Evolutionary conservation across 2,329 filamentous ascomycete species (phyloP).

Genomic region (Keithomyces neogunnii): DNA sequence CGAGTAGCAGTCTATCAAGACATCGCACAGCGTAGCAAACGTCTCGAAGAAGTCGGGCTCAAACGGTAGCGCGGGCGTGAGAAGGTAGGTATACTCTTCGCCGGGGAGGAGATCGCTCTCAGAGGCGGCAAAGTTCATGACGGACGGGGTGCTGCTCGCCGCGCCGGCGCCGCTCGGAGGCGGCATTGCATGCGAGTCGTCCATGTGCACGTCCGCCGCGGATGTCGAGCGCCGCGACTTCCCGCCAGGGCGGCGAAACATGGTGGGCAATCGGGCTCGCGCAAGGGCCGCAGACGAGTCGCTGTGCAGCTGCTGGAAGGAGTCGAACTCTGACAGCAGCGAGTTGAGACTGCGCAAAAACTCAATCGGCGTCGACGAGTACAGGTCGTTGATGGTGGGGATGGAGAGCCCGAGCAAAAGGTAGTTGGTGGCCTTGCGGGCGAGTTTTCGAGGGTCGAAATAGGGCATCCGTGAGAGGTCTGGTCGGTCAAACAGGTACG

Average conservation of each 20-base stretch:
- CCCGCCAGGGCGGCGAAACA: conserved; percentile 62
- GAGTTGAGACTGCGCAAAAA: conserved; percentile 82
- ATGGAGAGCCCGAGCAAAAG: conserved; percentile 87
- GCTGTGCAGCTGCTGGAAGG: conserved; percentile 81
- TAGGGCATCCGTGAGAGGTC: conserved; percentile 78
- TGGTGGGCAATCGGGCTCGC: conserved; percentile 71
- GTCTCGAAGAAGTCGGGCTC: conserved; percentile 97
- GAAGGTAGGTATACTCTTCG: conserved; percentile 78
- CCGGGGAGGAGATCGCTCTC: conserved; percentile 64
- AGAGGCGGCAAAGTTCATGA: conserved; percentile 50
- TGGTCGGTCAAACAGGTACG: conserved; percentile 77
- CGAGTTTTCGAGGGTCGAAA: conserved; percentile 75
- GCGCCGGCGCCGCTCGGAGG: conserved; percentile 18
- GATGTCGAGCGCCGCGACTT: conserved; percentile 49
- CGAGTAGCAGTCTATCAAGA: conserved; percentile 86
- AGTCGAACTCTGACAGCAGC: conserved; percentile 84
- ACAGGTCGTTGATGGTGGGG: conserved; percentile 81
- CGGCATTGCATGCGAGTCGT: conserved; percentile 20
- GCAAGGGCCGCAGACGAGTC: conserved; percentile 69
- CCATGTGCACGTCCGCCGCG: conserved; percentile 31
- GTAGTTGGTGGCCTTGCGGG: conserved; percentile 86
- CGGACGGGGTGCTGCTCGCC: conserved; percentile 26
- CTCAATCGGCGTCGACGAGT: conserved; percentile 69
- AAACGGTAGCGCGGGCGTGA: conserved; percentile 90
- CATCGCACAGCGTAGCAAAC: conserved; percentile 91